Evolutionary conservation across 2,329 filamentous ascomycete species (phyloP), one percentile per base, ranked within the genome.

Genomic region (Alternaria consortialis): DNA sequence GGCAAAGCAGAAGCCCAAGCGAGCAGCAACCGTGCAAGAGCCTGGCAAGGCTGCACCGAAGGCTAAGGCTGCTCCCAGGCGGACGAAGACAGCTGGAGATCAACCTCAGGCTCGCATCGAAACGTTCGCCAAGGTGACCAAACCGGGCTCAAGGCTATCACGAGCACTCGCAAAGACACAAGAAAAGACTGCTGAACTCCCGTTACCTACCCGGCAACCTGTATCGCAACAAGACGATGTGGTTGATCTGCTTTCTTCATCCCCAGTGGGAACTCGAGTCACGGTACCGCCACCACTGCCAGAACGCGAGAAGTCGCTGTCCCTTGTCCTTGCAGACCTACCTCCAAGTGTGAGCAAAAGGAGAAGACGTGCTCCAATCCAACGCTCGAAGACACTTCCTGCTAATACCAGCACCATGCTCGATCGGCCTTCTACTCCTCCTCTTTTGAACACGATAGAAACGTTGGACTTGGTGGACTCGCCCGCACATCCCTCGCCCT

Each of bases 111-210:
- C 59, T 8, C 55, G 72, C 5, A 74, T 80, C 15, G 42, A 75
- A 27, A 54, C 50, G 3, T 79, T 76, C 46, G 70, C 77, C 6
- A 79, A 74, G 48, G 72, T 78, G 7, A 79, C 75, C 6, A 80
- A 79, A 51, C 75, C 77, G 47, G 71, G 74, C 0, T 60, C 68
- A 6, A 73, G 64, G 31, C 42, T 59, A 0, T 65, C 68, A 11
- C 69, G 64, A 53, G 63, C 56, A 8, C 39, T 65, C 9, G 58
- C 66, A 7, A 77, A 77, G 52, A n/a, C 63, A 7, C 67, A 69
- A 31, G 66, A 61, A 12, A 43, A 53, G 12, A 29, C 44, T 20
- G 15, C 53, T 17, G 57, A 56, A 4, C 39, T 40, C 36, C 29
- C 60, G 7, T 6, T 34, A 3, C 47, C 46, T 29, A 13, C 47